Conservation (phyloP, 805 yeast genomes). For the Wickerhamomyces alni region DNA sequence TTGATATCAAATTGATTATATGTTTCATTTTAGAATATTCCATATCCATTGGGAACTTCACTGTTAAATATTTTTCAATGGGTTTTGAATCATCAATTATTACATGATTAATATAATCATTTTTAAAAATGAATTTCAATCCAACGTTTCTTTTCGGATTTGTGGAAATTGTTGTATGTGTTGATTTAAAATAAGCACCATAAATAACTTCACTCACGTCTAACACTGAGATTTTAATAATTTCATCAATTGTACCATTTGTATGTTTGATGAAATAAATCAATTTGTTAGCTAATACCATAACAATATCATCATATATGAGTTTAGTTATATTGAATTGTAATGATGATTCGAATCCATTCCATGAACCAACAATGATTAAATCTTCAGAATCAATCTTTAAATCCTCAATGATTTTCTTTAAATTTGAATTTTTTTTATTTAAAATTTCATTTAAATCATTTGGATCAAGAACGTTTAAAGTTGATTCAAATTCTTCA, state of each 20-base stretch:
- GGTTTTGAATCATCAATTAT: background rate
- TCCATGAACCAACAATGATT: constrained; percentile 23
- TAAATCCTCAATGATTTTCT: constrained; percentile 11
- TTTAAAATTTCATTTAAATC: constrained; percentile 13
- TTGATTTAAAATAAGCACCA: constrained; percentile 23
- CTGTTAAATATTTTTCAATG: constrained; percentile 7
- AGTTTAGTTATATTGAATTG: constrained; percentile 13
- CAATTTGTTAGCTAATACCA: constrained; percentile 17
- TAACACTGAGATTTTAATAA: constrained; percentile 15
- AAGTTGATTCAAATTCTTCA: constrained; percentile 34
- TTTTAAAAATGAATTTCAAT: constrained; percentile 15
- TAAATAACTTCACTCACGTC: constrained; percentile 21
- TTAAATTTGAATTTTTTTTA: constrained; percentile 25
- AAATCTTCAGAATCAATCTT: constrained; percentile 13
- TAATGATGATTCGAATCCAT: constrained; percentile 19
- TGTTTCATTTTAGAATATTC: constrained; percentile 19
- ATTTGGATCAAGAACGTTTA: constrained; percentile 23
- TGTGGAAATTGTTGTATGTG: constrained; percentile 13
- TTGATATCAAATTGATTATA: constrained; percentile 18
- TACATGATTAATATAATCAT: too few species aligned
- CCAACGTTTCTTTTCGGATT: constrained; percentile 30
- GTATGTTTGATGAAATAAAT: constrained; percentile 19
- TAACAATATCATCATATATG: constrained; percentile 7
- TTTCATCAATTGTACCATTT: constrained; percentile 11
- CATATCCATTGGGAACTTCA: constrained; percentile 22